Evolutionary conservation across 2,329 filamentous ascomycete genomes (phyloP), one percentile per base, ranked within the genome.

Genomic region (Claviceps africana): DNA sequence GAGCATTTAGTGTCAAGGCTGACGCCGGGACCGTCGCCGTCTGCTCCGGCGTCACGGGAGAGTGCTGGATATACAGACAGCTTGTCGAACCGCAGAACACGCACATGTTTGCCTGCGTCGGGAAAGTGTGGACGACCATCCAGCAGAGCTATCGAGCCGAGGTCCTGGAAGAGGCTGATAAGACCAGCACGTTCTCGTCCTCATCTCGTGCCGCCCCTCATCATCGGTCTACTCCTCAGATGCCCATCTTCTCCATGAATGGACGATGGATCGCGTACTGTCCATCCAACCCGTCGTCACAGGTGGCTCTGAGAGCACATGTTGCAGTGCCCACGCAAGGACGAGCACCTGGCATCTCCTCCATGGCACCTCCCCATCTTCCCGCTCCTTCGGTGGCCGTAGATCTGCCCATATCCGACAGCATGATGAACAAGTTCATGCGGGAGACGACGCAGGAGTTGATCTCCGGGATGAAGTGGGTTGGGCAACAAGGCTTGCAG

Each of bases 61-160:
- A 97, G 68, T 82, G 91, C 46, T 95, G 86, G 75, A 72, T 95
- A 8, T 97, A 78, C 59, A 70, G 74, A 9, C 77, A 82, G 56
- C 64, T 72, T 9, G 59, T 68, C 10, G 63, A 68, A 51, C 61
- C 66, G 1, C 67, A 69, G 47, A 75, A 76, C 22, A 62, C 66
- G 1, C 68, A 69, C 22, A 57, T 70, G 45, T 83, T 77, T 64
- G 72, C 68, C 39, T 96, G 89, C 60, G 74, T 93, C 52, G 90
- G 85, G 21, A 98, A 98, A 69, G 71, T 94, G 19, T 98, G 93
- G 93, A 96, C 93, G 0, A 83, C 82, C 45, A 72, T 95, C 30
- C 87, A 93, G 62, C 77, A 81, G 57, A 70, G 71, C 31, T 67
- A 71, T 19, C 73, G 74, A 54, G 70, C 70, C 25, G 73, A 78